phyloP scores from a whole-genome alignment of 352 stramenopile species.

The Aphanomyces astaci region DNA sequence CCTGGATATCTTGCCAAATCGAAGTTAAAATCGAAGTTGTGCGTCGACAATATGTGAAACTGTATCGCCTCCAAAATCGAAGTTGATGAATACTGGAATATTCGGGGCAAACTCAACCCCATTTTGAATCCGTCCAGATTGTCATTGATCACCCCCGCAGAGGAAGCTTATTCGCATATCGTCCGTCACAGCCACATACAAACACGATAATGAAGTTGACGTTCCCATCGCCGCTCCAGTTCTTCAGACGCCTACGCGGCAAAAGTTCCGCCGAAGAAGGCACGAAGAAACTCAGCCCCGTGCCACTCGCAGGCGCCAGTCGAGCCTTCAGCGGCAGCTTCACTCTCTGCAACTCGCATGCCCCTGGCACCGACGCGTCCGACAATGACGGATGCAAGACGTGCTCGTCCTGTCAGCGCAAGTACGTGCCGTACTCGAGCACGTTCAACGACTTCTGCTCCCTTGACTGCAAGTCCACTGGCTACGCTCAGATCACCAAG shows the following conservation, averaged over 20 bases:
- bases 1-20: too few species aligned
- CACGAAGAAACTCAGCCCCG: conserved; percentile 21
- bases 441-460: conserved; percentile 20
- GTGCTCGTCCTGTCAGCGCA: conserved; percentile 12
- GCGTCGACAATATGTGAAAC: too few species aligned
- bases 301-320: conserved; percentile 13
- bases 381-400: conserved; percentile 4
- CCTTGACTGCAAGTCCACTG: conserved; percentile 20
- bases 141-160: too few species aligned
- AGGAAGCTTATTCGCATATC: too few species aligned
- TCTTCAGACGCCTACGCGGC: conserved; percentile 15
- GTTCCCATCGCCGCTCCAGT: conserved; percentile 1
- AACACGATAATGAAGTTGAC: conserved; percentile 7
- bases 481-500: not conserved
- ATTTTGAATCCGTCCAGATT: too few species aligned
- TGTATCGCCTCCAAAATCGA: too few species aligned
- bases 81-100: too few species aligned
- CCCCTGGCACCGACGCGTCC: not conserved
- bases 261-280: conserved; percentile 13
- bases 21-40: too few species aligned
- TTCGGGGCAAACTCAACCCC: too few species aligned
- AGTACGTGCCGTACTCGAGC: conserved; percentile 9
- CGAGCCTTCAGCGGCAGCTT: conserved; percentile 1
- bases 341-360: conserved; percentile 14
- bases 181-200: not conserved